A percentile compares a stretch with the other conserved stretches of the same genome.
These are phyloP conservation scores for Microcyclospora tardicrescens DNA, from an alignment of 2,329 filamentous ascomycete genomes.

Conservation along the genomic window DNA sequence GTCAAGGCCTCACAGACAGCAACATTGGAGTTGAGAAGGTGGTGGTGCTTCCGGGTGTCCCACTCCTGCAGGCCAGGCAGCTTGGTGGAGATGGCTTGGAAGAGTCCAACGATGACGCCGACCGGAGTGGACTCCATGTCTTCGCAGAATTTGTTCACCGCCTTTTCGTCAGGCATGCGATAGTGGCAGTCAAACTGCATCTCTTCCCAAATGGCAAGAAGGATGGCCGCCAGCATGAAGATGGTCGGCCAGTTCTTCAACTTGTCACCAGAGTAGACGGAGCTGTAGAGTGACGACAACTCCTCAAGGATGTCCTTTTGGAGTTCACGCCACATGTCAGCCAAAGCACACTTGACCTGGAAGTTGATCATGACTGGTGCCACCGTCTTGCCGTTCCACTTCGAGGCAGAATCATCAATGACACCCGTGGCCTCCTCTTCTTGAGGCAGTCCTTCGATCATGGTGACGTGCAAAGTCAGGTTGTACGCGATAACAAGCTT, in stretches of 20 bases:
- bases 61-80: conserved; percentile 84
- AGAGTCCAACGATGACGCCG: conserved; percentile 89
- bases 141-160: conserved; percentile 85
- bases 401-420: conserved; percentile 75
- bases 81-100: conserved; percentile 97
- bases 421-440: conserved; percentile 67
- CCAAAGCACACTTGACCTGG: conserved; percentile 94
- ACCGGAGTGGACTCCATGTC: conserved; percentile 97
- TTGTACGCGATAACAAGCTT: conserved; percentile 95
- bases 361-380: conserved; percentile 99
- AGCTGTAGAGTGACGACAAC: conserved; percentile 84
- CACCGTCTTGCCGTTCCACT: conserved; percentile 78
- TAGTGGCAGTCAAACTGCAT: conserved; percentile 99
- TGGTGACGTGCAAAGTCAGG: conserved; percentile 83
- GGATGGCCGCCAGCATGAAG: conserved; percentile 89
- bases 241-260: conserved; percentile 99
- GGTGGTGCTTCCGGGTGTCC: conserved; percentile 84
- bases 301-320: conserved; percentile 95
- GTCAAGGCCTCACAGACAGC: conserved; percentile 94
- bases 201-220: conserved; percentile 92
- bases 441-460: conserved; percentile 78
- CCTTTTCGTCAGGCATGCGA: conserved; percentile 69
- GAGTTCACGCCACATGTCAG: conserved; percentile 94
- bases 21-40: conserved; percentile 77
- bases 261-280: conserved; percentile 92